phyloP scores from a whole-genome alignment of 2,329 filamentous ascomycete species.

The Macrophomina pseudophaseolina region DNA sequence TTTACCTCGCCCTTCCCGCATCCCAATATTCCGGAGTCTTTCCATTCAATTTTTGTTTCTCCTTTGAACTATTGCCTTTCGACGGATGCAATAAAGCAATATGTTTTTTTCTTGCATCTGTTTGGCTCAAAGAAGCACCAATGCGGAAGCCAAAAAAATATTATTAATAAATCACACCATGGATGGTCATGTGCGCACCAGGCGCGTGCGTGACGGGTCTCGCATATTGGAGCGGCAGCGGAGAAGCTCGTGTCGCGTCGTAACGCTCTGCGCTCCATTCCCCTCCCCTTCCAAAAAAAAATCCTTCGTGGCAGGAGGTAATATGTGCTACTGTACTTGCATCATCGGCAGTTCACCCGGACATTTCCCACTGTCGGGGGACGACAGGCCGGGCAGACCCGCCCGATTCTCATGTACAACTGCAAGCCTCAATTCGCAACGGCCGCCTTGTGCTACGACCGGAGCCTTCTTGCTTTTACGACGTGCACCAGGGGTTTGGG shows the following conservation, averaged over 20 bases:
- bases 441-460: slow-evolving; percentile 5
- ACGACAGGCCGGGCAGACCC: no score
- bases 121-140: background rate
- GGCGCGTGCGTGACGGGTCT: background rate
- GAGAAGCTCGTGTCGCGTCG: slow-evolving; percentile 10
- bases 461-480: background rate
- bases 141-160: background rate
- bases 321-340: slow-evolving; percentile 5
- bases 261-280: background rate
- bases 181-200: background rate
- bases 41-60: background rate
- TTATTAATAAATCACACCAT: background rate
- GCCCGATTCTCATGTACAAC: background rate
- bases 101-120: background rate
- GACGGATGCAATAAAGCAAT: background rate
- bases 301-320: background rate
- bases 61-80: background rate
- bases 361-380: background rate
- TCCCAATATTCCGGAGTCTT: background rate
- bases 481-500: background rate
- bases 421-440: slow-evolving; percentile 21
- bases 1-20: background rate
- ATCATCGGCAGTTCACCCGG: slow-evolving; percentile 4
- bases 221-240: background rate
- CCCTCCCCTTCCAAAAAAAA: no score